Conservation (phyloP, 2,329 filamentous ascomycete genomes). For the Xylaria sp. region DNA sequence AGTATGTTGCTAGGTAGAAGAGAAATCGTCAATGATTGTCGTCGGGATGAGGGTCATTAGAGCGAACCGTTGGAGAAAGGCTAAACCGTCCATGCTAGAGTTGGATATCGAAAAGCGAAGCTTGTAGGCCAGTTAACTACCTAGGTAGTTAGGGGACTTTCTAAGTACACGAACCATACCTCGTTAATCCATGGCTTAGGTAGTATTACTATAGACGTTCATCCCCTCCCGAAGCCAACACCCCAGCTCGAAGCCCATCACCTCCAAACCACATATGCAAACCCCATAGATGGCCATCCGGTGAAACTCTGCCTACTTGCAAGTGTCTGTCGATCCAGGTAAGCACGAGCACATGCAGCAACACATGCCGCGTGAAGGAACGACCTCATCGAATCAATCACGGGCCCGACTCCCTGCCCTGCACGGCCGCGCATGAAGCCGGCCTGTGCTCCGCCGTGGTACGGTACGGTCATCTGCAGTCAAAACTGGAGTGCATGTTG, state of each 20-base stretch:
- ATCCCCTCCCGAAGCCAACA: neutral
- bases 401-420: neutral
- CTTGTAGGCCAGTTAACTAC: no score
- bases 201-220: no score
- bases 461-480: neutral
- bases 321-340: neutral
- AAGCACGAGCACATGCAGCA: neutral
- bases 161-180: no score
- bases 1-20: neutral
- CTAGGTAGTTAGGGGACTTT: no score
- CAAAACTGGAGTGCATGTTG: constrained; percentile 2
- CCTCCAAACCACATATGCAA: neutral
- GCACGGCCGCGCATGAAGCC: neutral
- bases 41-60: neutral
- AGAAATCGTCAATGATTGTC: neutral
- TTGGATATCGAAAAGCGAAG: no score
- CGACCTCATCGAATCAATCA: neutral
- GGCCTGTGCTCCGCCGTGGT: neutral
- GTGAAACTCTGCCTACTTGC: neutral
- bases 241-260: neutral
- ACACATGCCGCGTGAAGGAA: neutral
- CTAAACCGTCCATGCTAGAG: neutral
- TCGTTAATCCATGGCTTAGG: no score
- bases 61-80: neutral
- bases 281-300: neutral